Evolutionary conservation across 768 basidiomycete species (phyloP).

Genomic region (Pulveroboletus sp.): DNA sequence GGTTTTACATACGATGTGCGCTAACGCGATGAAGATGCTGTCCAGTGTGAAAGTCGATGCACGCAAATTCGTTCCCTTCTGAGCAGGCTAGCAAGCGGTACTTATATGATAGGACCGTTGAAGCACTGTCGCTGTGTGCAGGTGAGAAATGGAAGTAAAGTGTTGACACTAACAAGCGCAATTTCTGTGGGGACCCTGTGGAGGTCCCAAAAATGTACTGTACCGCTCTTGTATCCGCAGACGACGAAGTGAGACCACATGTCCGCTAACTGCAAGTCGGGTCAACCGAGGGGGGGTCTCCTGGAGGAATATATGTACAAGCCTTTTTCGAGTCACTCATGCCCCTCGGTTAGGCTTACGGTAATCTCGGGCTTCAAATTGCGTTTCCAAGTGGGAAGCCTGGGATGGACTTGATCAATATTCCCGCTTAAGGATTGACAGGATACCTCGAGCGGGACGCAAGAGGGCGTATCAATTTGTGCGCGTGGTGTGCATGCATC

Average conservation of each 20-base stretch:
- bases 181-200: conserved; percentile 31
- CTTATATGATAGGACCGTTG: conserved; percentile 35
- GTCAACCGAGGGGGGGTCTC: conserved; percentile 17
- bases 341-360: conserved; percentile 33
- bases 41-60: neutral
- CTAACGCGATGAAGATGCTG: too few relatives aligned
- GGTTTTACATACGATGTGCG: too few relatives aligned
- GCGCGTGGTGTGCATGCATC: conserved; percentile 41
- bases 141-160: neutral
- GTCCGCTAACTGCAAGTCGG: conserved; percentile 15
- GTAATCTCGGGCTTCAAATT: conserved; percentile 49
- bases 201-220: conserved; percentile 45
- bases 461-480: conserved; percentile 36
- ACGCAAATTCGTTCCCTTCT: conserved; percentile 33
- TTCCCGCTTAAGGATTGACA: neutral
- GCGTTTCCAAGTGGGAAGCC: conserved; percentile 48
- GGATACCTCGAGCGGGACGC: conserved; percentile 42
- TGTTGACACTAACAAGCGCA: conserved; percentile 18
- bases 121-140: conserved; percentile 32
- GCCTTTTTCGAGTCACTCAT: conserved; percentile 47
- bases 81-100: conserved; percentile 37
- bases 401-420: conserved; percentile 14
- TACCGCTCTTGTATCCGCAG: conserved; percentile 41
- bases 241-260: conserved; percentile 36
- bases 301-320: conserved; percentile 1